phyloP scores from a whole-genome alignment of 257 asterid genomes.

The Pogostemon cablin region DNA sequence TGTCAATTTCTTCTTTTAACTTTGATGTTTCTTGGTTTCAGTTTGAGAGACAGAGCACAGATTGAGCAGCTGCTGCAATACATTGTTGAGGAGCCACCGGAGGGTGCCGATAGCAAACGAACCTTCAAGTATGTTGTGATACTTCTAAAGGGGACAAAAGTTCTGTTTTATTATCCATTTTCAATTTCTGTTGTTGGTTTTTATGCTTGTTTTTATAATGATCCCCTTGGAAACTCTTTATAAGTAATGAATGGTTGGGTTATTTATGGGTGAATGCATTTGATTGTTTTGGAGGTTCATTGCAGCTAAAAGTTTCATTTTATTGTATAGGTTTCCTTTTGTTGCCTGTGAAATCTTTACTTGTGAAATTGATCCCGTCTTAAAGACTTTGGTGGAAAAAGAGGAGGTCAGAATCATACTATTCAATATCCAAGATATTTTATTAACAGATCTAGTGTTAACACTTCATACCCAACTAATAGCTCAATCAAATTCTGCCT shows the following conservation, averaged over 20 bases:
- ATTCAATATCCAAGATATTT: conserved; percentile 15
- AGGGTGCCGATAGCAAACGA: conserved; percentile 80
- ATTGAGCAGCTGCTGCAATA: conserved; percentile 86
- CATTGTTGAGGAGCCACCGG: conserved; percentile 80
- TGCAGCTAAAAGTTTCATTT: conserved; percentile 28
- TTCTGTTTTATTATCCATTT: neutral
- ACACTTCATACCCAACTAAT: conserved; percentile 23
- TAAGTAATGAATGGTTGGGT: conserved; percentile 18
- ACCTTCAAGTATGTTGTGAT: conserved; percentile 74
- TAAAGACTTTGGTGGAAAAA: conserved; percentile 94
- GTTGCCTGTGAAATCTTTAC: conserved; percentile 95
- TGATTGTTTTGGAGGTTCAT: conserved; percentile 22
- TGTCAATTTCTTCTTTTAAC: conserved; percentile 22
- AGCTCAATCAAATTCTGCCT: conserved; percentile 29
- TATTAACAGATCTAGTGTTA: conserved; percentile 17
- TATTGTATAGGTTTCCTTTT: conserved; percentile 77
- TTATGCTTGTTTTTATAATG: neutral
- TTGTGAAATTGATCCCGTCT: conserved; percentile 94
- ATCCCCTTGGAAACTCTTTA: conserved; percentile 2
- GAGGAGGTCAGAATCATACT: conserved; percentile 67
- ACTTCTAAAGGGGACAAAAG: conserved; percentile 15
- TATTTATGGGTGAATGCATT: neutral
- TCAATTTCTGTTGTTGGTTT: neutral
- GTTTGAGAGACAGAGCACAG: conserved; percentile 90
- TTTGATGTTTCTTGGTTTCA: conserved; percentile 41